These are phyloP conservation scores for Sphenostylis stenocarpa DNA, from an alignment of 306 rosid genomes.

Conservation along the genomic window DNA sequence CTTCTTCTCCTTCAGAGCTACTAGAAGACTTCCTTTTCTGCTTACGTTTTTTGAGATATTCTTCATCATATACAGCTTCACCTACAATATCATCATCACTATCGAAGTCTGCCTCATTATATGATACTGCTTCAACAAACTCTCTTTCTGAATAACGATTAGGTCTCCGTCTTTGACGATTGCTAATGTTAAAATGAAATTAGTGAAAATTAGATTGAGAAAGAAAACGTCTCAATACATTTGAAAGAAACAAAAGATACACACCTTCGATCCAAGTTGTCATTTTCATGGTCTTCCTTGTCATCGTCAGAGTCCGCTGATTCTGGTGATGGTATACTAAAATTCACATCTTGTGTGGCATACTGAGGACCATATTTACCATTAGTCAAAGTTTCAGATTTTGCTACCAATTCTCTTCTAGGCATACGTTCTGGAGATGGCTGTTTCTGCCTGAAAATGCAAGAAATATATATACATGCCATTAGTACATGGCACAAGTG, in stretches of 20 bases:
- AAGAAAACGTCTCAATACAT: not conserved
- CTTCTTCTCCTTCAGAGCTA: conserved; percentile 99
- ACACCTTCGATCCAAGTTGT: conserved; percentile 76
- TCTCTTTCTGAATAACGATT: conserved; percentile 86
- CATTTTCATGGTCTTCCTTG: conserved; percentile 59
- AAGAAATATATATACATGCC: conserved; percentile 22
- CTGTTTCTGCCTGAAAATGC: conserved; percentile 58
- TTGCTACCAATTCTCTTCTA: conserved; percentile 60
- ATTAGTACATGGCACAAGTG: not conserved
- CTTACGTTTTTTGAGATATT: conserved; percentile 81
- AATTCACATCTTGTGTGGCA: conserved; percentile 51
- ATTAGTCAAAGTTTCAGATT: conserved; percentile 67
- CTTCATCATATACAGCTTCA: conserved; percentile 95
- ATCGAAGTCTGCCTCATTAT: conserved; percentile 77
- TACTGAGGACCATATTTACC: conserved; percentile 72
- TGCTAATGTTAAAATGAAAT: conserved; percentile 46
- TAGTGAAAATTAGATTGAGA: conserved; percentile 15
- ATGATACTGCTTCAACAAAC: conserved; percentile 73
- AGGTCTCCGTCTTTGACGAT: conserved; percentile 84
- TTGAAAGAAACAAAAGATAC: not conserved
- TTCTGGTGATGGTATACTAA: conserved; percentile 68
- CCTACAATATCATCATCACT: conserved; percentile 99
- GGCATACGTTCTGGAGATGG: conserved; percentile 77
- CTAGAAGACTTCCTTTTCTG: conserved; percentile 80
- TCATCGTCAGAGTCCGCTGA: conserved; percentile 69